Evolutionary conservation across 257 asterid species (phyloP), one percentile per base, ranked within the genome.

Genomic region (Solanum tacnaense): DNA sequence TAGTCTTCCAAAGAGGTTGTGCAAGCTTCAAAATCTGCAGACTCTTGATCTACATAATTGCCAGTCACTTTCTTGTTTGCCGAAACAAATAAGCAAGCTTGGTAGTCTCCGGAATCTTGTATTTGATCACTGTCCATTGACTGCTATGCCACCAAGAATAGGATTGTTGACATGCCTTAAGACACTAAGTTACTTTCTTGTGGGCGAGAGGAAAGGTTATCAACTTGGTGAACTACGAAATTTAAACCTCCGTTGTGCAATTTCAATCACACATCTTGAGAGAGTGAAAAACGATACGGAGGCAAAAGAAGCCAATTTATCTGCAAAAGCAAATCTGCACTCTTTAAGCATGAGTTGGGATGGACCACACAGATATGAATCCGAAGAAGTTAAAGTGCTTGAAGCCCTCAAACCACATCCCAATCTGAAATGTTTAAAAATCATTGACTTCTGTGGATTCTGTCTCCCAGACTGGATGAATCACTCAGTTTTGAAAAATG

Each of bases 391-490:
- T 29, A 83, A 87, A 82, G 89, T 90, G 49, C 35, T 88, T 32
- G 88, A 90, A 85, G 89, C 89, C 39, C 89, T 90, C 23, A 56
- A 87, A 74, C 90, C 89, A 25, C 89, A 87, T 70, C 23, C 84
- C 23, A 82, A 87, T 46, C 83, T 91, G 21, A 41, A 74, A 25
- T 4, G 0, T 2, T 36, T 91, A 31, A 0, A 1, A 1, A 85
- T 90, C 76, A 1, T 0, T 0, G 84, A 84, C 9, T 91, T 91
- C 84, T 13, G 29, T 4, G 93, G 92, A 15, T 35, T 49, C 29
- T 0, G 6, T 27, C 60, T 90, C 60, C 91, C 92, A 3, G 9
- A 70, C 52, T 91, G 93, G 93, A 89, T 88, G 88, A 34, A 60
- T 6, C 84, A 11, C 27, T 74, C 89, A 25, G 67, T 44, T 23